Conservation (phyloP, 805 yeast genomes). For the Cyberlindnera americana region DNA sequence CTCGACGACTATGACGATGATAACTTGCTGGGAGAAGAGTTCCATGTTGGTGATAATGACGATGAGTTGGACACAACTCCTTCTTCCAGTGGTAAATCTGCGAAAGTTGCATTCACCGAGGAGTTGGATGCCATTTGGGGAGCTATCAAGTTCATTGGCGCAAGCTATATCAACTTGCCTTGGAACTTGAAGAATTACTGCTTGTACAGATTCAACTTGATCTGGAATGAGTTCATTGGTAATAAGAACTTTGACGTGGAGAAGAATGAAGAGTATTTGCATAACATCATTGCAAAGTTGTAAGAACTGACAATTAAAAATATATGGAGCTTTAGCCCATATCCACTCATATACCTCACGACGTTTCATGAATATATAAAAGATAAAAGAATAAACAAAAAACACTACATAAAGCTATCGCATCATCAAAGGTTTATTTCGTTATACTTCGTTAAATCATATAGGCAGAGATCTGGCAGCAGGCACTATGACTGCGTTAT, state of each 20-base stretch:
- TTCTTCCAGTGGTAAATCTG: constrained; percentile 3
- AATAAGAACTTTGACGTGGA: constrained; percentile 28
- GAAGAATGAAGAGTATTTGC: constrained; percentile 22
- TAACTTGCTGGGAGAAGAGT: not conserved
- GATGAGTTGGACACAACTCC: not conserved
- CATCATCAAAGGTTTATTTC: too few species aligned
- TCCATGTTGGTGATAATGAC: not conserved
- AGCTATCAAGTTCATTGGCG: constrained; percentile 61
- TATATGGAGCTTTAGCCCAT: not conserved
- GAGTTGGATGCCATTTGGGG: constrained; percentile 51
- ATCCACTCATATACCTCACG: not conserved
- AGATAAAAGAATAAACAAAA: too few species aligned
- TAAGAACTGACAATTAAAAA: not conserved
- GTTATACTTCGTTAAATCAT: too few species aligned
- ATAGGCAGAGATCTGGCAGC: constrained; percentile 14
- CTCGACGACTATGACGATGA: constrained; percentile 11
- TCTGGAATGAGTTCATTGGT: constrained; percentile 82
- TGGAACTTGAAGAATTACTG: constrained; percentile 48
- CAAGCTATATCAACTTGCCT: constrained; percentile 71
- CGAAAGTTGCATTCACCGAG: constrained; percentile 42
- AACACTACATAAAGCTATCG: too few species aligned
- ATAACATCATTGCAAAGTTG: constrained; percentile 14
- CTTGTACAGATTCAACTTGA: constrained; percentile 45
- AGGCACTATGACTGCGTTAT: constrained; percentile 13
- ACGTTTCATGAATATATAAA: too few species aligned